phyloP scores from a whole-genome alignment of 495 filamentous ascomycete species.

The Podospora conica region DNA sequence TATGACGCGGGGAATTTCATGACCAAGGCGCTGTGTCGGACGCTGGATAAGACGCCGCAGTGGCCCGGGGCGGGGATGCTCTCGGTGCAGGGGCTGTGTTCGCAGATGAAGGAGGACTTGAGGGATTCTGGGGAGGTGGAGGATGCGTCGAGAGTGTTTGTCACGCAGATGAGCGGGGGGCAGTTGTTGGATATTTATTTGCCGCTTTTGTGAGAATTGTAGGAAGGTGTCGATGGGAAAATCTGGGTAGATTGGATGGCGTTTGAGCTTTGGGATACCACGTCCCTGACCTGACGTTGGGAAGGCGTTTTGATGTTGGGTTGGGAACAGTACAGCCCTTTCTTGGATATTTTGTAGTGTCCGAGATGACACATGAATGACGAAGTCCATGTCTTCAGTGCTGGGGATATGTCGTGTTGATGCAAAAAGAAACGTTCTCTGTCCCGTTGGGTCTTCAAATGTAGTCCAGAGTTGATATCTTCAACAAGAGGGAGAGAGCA shows the following conservation, averaged over 20 bases:
- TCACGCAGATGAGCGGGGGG: conserved; percentile 25
- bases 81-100: conserved; percentile 25
- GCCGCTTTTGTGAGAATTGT: conserved; percentile 9
- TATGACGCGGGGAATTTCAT: conserved; percentile 3
- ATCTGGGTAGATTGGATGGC: not conserved
- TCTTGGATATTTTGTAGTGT: not conserved
- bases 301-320: not conserved
- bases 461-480: not conserved
- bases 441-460: not conserved
- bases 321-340: not conserved
- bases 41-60: conserved; percentile 9
- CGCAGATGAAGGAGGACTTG: conserved; percentile 21
- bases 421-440: not conserved
- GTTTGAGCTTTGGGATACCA: not conserved
- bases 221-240: not conserved
- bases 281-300: not conserved
- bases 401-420: not conserved
- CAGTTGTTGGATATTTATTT: conserved; percentile 25
- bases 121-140: not conserved
- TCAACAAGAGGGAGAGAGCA: not conserved
- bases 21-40: conserved; percentile 16
- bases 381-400: not conserved
- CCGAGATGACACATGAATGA: not conserved
- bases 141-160: conserved; percentile 17
- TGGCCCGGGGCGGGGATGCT: not conserved